These are phyloP conservation scores for Microascus cirrosus DNA, from an alignment of 2,329 filamentous ascomycete genomes.

Conservation along the genomic window DNA sequence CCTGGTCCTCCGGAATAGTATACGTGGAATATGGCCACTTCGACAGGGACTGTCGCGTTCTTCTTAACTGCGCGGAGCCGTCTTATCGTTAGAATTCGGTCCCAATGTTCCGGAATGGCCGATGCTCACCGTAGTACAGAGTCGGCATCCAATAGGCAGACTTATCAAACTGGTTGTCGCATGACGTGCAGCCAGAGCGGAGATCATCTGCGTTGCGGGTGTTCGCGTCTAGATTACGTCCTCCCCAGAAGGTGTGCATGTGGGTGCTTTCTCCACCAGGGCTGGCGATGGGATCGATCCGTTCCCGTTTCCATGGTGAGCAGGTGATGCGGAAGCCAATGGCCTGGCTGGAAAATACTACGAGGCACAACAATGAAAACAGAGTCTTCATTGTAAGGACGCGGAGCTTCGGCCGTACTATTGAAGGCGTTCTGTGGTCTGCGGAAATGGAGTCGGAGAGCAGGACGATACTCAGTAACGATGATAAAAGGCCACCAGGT, in stretches of 20 bases:
- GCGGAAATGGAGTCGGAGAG: too few relatives aligned
- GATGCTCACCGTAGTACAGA: not conserved
- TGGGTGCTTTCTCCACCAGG: not conserved
- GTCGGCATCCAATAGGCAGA: not conserved
- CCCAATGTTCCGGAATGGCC: not conserved
- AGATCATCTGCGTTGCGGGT: not conserved
- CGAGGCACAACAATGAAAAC: too few relatives aligned
- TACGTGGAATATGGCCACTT: too few relatives aligned
- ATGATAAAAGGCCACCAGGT: too few relatives aligned
- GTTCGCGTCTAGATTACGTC: not conserved
- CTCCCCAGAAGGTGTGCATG: not conserved
- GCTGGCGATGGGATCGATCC: not conserved
- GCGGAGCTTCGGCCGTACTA: too few relatives aligned
- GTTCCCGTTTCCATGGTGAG: not conserved
- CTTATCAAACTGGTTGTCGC: not conserved
- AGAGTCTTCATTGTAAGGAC: too few relatives aligned
- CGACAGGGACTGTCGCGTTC: too few relatives aligned
- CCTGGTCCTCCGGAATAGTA: too few relatives aligned
- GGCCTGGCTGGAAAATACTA: not conserved
- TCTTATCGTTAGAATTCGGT: too few relatives aligned
- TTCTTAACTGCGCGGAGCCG: too few relatives aligned
- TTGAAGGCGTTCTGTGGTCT: too few relatives aligned
- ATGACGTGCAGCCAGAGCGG: not conserved
- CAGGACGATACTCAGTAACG: too few relatives aligned
- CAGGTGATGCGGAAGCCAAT: not conserved